These are phyloP conservation scores for Melampsora americana DNA, from an alignment of 1,284 basidiomycete genomes.

Conservation along the genomic window DNA sequence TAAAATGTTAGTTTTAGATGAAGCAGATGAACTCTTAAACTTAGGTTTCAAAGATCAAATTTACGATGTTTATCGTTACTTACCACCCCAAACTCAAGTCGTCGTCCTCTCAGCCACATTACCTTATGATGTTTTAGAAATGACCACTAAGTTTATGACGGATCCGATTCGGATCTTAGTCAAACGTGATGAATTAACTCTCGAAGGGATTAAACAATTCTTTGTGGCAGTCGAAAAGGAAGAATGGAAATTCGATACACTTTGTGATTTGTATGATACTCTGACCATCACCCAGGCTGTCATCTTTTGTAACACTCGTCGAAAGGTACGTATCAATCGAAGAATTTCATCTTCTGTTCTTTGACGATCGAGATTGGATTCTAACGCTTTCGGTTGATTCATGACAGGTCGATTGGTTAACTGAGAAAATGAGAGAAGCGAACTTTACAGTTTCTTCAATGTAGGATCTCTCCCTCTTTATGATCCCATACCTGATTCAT, in stretches of 20 bases:
- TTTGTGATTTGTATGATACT: conserved; percentile 51
- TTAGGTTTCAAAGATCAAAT: conserved; percentile 52
- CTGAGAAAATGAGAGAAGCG: conserved; percentile 53
- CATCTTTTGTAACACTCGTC: conserved; percentile 55
- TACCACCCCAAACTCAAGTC: conserved; percentile 49
- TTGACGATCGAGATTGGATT: background rate
- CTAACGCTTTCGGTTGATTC: background rate
- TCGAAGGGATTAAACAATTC: conserved; percentile 53
- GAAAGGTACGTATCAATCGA: conserved; percentile 45
- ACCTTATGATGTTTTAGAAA: conserved; percentile 50
- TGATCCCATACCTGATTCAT: background rate
- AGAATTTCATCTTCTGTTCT: background rate
- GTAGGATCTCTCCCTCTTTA: conserved; percentile 42
- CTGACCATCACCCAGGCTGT: conserved; percentile 53
- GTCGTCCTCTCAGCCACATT: conserved; percentile 50
- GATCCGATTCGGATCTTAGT: conserved; percentile 54
- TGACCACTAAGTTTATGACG: conserved; percentile 52
- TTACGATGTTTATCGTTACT: conserved; percentile 49
- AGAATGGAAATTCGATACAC: conserved; percentile 52
- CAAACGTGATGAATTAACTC: conserved; percentile 54
- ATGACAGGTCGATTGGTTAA: conserved; percentile 51
- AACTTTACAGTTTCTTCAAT: conserved; percentile 54
- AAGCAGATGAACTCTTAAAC: conserved; percentile 50
- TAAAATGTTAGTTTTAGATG: conserved; percentile 51
- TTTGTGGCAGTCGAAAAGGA: conserved; percentile 52